Conservation (phyloP, 371 early-diverging fungal species). For the Rhizopus microsporus region DNA sequence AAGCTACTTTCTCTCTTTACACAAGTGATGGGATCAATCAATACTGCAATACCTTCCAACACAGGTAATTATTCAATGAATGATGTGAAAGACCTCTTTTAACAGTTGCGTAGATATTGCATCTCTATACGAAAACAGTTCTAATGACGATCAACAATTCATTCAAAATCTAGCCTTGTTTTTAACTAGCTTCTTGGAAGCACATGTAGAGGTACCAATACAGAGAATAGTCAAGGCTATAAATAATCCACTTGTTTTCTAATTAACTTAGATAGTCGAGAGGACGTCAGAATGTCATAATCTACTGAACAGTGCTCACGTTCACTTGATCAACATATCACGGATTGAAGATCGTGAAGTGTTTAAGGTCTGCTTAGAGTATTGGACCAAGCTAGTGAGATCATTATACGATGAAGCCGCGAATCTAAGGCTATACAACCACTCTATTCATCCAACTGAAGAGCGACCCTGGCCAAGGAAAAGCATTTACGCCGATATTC, state of each 20-base stretch:
- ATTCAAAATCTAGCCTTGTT: slow-evolving; percentile 53
- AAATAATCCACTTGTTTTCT: background rate
- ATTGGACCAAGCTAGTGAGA: slow-evolving; percentile 90
- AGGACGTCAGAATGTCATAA: slow-evolving; percentile 59
- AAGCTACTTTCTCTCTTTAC: slow-evolving; percentile 84
- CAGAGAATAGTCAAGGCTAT: background rate
- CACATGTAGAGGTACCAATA: slow-evolving; percentile 76
- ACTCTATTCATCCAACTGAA: slow-evolving; percentile 25
- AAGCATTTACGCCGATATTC: slow-evolving; percentile 72
- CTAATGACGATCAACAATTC: slow-evolving; percentile 88
- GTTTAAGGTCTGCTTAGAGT: slow-evolving; percentile 97
- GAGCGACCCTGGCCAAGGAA: slow-evolving; percentile 53
- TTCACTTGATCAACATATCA: slow-evolving; percentile 88
- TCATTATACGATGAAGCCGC: slow-evolving; percentile 83
- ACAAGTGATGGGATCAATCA: slow-evolving; percentile 72
- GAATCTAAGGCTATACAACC: slow-evolving; percentile 31
- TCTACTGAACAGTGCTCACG: slow-evolving; percentile 78
- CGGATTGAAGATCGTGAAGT: slow-evolving; percentile 95
- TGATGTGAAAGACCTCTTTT: no score
- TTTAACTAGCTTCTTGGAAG: slow-evolving; percentile 80
- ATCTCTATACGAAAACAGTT: slow-evolving; percentile 77
- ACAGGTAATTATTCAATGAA: slow-evolving; percentile 19
- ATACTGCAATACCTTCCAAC: slow-evolving; percentile 67
- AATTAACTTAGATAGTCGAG: slow-evolving; percentile 45
- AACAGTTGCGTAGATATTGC: slow-evolving; percentile 28